Evolutionary conservation across 306 rosid species (phyloP).

Genomic region (Quercus ilex): DNA sequence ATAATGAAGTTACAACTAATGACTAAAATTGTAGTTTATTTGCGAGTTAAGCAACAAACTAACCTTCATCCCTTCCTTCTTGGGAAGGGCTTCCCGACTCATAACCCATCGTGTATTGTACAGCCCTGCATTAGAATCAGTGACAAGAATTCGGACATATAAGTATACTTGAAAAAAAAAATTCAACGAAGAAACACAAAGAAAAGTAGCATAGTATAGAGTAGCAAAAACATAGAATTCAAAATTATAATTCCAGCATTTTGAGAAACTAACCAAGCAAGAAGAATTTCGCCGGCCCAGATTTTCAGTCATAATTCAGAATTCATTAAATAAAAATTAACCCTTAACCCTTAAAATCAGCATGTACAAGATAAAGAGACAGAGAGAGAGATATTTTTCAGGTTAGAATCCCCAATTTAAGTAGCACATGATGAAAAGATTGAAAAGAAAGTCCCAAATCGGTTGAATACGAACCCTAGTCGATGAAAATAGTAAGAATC

Average conservation of each 20-base stretch:
- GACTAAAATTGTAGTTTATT: neutral
- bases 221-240: neutral
- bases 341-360: too few species aligned
- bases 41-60: slow-evolving; percentile 11
- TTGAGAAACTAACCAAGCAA: too few species aligned
- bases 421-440: too few species aligned
- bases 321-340: too few species aligned
- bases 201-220: neutral
- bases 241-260: neutral
- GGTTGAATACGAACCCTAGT: too few species aligned
- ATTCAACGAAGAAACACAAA: neutral
- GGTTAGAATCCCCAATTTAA: too few species aligned
- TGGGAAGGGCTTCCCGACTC: slow-evolving; percentile 68
- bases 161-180: neutral
- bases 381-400: too few species aligned
- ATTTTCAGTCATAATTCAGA: too few species aligned
- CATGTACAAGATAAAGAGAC: too few species aligned
- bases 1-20: neutral
- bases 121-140: slow-evolving; percentile 19
- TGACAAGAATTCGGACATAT: neutral
- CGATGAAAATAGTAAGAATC: too few species aligned
- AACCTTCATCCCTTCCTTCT: slow-evolving; percentile 87
- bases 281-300: too few species aligned
- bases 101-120: slow-evolving; percentile 48
- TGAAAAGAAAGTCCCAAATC: too few species aligned